Evolutionary conservation across 148 eudicot species (phyloP).

Genomic region (Beta vulgaris): DNA sequence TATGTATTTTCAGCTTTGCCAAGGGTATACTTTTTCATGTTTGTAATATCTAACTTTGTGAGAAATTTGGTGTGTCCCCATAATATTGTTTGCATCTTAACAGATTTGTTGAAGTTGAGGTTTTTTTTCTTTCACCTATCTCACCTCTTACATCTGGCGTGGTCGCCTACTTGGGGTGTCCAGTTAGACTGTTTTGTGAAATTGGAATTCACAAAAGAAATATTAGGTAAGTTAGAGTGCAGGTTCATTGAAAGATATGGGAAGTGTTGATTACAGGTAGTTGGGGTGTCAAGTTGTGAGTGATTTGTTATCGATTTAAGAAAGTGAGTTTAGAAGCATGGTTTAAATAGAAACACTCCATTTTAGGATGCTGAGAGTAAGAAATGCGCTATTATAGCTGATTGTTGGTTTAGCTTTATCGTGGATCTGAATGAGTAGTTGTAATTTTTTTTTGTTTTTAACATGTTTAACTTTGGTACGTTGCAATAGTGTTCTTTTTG

Average conservation of each 20-base stretch:
- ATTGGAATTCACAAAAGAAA: not conserved
- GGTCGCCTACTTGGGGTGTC: too few species aligned
- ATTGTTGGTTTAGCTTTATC: not conserved
- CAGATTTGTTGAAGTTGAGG: not conserved
- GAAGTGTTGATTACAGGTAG: not conserved
- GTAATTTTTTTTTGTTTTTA: not conserved
- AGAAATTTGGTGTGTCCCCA: not conserved
- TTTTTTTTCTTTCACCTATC: not conserved
- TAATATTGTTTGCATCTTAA: not conserved
- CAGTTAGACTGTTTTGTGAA: not conserved
- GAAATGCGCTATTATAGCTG: too few species aligned
- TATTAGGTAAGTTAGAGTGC: not conserved
- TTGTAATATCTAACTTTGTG: not conserved
- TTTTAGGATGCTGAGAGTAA: slow-evolving; percentile 3
- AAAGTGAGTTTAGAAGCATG: not conserved
- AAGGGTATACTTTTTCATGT: not conserved
- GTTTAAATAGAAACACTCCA: not conserved
- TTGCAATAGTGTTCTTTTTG: not conserved
- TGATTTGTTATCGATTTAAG: not conserved
- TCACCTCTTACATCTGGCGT: not conserved
- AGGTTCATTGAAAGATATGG: not conserved
- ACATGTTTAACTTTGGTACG: not conserved
- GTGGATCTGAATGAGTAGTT: not conserved
- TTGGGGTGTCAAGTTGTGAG: not conserved
- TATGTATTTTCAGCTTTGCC: not conserved